Conservation (phyloP, 768 basidiomycete genomes). For the Omphalotus guepiniiformis region DNA sequence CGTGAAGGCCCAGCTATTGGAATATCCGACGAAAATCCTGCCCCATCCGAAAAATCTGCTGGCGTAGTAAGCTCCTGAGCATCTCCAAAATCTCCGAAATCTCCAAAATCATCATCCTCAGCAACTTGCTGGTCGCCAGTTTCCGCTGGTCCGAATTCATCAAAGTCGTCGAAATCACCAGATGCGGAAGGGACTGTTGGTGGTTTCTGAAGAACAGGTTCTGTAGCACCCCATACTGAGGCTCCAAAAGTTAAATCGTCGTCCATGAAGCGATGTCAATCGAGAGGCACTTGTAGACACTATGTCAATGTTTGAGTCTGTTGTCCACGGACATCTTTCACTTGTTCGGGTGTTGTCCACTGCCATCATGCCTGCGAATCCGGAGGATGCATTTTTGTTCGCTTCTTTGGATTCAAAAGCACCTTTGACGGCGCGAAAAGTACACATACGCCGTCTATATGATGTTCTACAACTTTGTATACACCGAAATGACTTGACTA, state of each 20-base stretch:
- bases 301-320: constrained; percentile 6
- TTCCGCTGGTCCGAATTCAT: constrained; percentile 51
- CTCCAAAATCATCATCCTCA: constrained; percentile 77
- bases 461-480: constrained; percentile 72
- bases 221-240: constrained; percentile 65
- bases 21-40: constrained; percentile 33
- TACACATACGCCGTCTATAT: constrained; percentile 70
- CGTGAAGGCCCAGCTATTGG: constrained; percentile 39
- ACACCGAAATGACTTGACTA: constrained; percentile 57
- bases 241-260: constrained; percentile 71
- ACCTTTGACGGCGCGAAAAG: constrained; percentile 53
- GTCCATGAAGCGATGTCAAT: constrained; percentile 40
- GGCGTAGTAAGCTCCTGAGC: constrained; percentile 30
- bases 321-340: not conserved
- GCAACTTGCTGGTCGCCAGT: constrained; percentile 38
- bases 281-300: not conserved
- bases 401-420: constrained; percentile 46
- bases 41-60: constrained; percentile 32
- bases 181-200: constrained; percentile 23
- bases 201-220: constrained; percentile 28
- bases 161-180: constrained; percentile 50
- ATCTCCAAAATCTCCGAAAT: constrained; percentile 86
- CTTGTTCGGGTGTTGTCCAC: not conserved
- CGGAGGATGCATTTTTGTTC: constrained; percentile 55
- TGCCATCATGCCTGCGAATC: constrained; percentile 1